Conservation (phyloP, 2,329 filamentous ascomycete genomes). For the Cytospora chrysosperma region DNA sequence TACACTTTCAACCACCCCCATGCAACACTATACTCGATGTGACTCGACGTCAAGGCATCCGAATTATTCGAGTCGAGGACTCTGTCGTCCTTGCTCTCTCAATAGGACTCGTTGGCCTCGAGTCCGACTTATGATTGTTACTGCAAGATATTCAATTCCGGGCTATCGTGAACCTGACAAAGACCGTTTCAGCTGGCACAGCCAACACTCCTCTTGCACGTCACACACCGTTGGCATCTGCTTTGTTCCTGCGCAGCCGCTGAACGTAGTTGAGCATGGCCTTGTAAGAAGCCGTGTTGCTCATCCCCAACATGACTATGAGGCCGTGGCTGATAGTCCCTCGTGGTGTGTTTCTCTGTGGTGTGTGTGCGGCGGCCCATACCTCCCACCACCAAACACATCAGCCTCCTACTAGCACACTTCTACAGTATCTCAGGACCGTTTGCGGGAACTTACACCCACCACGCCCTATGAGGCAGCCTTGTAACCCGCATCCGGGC, state of each 20-base stretch:
- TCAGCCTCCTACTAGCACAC: slow-evolving; percentile 22
- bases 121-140: neutral
- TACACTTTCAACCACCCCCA: slow-evolving; percentile 8
- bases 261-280: neutral
- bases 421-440: neutral
- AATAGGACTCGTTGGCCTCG: slow-evolving; percentile 2
- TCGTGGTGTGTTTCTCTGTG: slow-evolving; percentile 19
- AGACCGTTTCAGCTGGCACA: neutral
- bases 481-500: slow-evolving; percentile 9
- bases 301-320: slow-evolving; percentile 20
- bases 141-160: neutral
- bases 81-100: neutral
- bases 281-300: slow-evolving; percentile 5
- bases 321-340: slow-evolving; percentile 19
- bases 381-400: slow-evolving; percentile 11
- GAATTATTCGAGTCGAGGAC: neutral
- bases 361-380: slow-evolving; percentile 14
- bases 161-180: neutral
- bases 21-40: neutral
- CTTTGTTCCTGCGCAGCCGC: slow-evolving; percentile 9
- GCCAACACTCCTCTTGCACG: neutral
- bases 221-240: slow-evolving; percentile 5
- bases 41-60: slow-evolving; percentile 3
- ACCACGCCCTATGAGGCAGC: slow-evolving; percentile 13
- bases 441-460: slow-evolving; percentile 7